Evolutionary conservation across 208 protist genomes (phyloP), one percentile per base, ranked within the genome.

Genomic region (Blastocrithidia nonstop): DNA sequence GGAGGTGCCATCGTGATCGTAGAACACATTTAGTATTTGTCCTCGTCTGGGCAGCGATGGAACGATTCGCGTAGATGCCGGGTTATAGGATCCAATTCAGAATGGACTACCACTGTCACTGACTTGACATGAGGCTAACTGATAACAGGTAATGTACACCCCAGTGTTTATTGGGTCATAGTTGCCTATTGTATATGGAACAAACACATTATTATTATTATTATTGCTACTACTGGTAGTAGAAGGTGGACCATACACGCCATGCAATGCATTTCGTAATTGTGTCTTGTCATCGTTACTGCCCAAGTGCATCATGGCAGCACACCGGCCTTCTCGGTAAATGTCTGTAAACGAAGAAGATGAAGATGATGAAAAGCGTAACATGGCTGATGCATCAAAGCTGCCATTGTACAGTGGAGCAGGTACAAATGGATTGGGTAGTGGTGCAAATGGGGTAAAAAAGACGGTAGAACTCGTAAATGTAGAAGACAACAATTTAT

Each of bases 91-190:
- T 41, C 50, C 28, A 7, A 88, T 71, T 9, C 29, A 49, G 24
- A 87, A 13, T 24, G 67, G 58, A 13, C 21, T 17, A 19, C 73
- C 71, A 4, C 75, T 66, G 51, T 89, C 84, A n/a, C 63, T 60
- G 25, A 84, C 66, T 19, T 62, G 61, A 39, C 84, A 93, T 35
- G 52, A 59, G 7, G 64, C 50, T 13, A 71, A 46, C 22, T 61
- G 53, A 46, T 93, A 93, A 54, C 84, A 93, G 27, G 56, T 45
- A 22, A 89, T 53, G 63, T 78, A 57, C 52, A 49, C 57, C 38
- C 60, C 48, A 3, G 55, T 1, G 29, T 37, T 33, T 6, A 50
- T 60, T 1, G 78, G 75, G 54, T 82, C 75, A 66, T 72, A 83
- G 42, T 49, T 62, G 31, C 64, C 77, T n/a, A 78, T 24, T 0